phyloP scores from a whole-genome alignment of 2,329 filamentous ascomycete species.

The Penicillium sp. region DNA sequence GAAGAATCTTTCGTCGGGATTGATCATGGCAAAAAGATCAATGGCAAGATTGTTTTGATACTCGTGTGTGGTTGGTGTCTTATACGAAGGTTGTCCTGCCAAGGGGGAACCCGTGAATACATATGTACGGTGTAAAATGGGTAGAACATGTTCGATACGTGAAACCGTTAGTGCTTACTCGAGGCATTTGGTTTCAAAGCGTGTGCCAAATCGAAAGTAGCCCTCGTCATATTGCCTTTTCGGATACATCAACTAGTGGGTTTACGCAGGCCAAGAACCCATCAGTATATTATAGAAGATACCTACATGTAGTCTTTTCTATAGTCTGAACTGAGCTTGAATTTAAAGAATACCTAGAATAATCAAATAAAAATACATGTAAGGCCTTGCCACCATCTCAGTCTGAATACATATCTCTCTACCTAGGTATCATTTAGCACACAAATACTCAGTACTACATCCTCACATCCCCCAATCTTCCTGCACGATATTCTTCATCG shows the following conservation, averaged over 20 bases:
- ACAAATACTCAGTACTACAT: neutral
- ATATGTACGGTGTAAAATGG: too few relatives aligned
- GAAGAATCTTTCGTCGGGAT: slow-evolving; percentile 6
- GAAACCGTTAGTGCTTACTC: too few relatives aligned
- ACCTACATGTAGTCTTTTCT: too few relatives aligned
- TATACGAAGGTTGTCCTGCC: neutral
- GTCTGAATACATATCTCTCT: neutral
- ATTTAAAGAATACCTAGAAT: neutral
- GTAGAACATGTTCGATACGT: too few relatives aligned
- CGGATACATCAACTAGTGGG: too few relatives aligned
- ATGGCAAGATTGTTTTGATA: neutral
- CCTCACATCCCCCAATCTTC: neutral
- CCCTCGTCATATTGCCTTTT: too few relatives aligned
- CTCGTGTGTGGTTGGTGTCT: neutral
- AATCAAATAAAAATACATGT: neutral
- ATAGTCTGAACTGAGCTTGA: too few relatives aligned
- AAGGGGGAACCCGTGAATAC: too few relatives aligned
- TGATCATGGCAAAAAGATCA: neutral
- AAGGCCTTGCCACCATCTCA: neutral
- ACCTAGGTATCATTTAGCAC: neutral
- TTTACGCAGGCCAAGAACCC: too few relatives aligned
- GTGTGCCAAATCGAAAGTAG: too few relatives aligned
- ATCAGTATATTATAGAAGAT: too few relatives aligned
- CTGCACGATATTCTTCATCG: neutral
- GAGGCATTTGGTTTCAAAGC: too few relatives aligned